phyloP scores from a whole-genome alignment of 2,329 filamentous ascomycete species.

The Kalmusia sp. region DNA sequence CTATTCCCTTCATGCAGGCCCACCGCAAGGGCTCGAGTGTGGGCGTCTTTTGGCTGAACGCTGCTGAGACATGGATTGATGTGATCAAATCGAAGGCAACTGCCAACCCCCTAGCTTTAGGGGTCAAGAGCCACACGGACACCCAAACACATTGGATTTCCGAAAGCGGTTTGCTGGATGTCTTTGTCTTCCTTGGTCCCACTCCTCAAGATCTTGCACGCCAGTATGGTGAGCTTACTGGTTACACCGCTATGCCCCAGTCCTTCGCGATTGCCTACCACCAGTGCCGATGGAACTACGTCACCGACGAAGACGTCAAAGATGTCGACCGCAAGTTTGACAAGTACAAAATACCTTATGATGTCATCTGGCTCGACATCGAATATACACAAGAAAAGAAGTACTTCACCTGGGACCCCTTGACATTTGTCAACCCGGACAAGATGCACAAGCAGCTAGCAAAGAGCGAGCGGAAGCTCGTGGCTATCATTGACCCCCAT shows the following conservation, averaged over 20 bases:
- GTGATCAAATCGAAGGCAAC: constrained; percentile 80
- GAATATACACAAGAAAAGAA: constrained; percentile 97
- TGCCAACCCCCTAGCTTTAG: constrained; percentile 79
- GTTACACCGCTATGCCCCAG: constrained; percentile 88
- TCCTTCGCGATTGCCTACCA: constrained; percentile 94
- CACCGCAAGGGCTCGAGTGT: constrained; percentile 93
- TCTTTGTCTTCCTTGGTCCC: constrained; percentile 94
- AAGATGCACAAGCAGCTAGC: constrained; percentile 90
- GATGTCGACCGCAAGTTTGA: constrained; percentile 97
- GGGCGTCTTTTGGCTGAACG: constrained; percentile 97
- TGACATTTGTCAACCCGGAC: constrained; percentile 85
- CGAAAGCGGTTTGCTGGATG: constrained; percentile 85
- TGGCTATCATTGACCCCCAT: constrained; percentile 94
- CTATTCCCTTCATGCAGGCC: constrained; percentile 97
- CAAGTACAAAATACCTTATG: constrained; percentile 93
- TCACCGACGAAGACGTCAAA: constrained; percentile 94
- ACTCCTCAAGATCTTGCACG: constrained; percentile 82
- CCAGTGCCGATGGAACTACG: constrained; percentile 98
- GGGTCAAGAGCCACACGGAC: constrained; percentile 70
- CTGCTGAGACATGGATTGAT: constrained; percentile 96
- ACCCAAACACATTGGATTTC: constrained; percentile 98
- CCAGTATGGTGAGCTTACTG: constrained; percentile 87
- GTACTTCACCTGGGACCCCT: constrained; percentile 96
- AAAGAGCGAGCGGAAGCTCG: constrained; percentile 84
- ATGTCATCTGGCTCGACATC: constrained; percentile 98